phyloP scores from a whole-genome alignment of 495 filamentous ascomycete species.

The Penicillium parvum region DNA sequence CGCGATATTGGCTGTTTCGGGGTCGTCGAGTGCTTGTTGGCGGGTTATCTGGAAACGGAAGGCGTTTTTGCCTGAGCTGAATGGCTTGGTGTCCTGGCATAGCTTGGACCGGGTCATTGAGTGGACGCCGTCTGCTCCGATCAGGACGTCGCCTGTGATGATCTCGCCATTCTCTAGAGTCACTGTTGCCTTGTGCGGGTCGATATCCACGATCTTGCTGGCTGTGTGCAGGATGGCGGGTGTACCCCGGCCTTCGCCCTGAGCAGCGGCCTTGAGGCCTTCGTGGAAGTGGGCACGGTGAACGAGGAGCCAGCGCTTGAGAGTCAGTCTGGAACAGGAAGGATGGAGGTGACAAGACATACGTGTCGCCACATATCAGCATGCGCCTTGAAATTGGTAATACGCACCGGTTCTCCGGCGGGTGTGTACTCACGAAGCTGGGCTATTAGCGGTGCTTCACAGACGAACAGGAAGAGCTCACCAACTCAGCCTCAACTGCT shows the following conservation, averaged over 20 bases:
- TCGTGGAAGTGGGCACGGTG: conserved; percentile 50
- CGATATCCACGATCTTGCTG: conserved; percentile 41
- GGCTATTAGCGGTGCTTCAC: neutral
- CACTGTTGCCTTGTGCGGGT: conserved; percentile 38
- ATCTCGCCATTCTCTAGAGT: conserved; percentile 33
- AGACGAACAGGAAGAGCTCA: conserved; percentile 2
- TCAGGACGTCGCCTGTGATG: conserved; percentile 37
- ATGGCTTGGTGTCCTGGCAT: conserved; percentile 29
- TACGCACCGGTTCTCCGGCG: conserved; percentile 30
- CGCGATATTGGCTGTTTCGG: conserved; percentile 39
- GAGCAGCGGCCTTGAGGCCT: conserved; percentile 41
- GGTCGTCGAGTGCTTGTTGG: conserved; percentile 40
- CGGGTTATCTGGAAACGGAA: conserved; percentile 57
- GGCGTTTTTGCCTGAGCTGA: conserved; percentile 51
- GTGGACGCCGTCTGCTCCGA: conserved; percentile 49
- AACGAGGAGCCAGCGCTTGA: conserved; percentile 47
- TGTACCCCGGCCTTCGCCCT: conserved; percentile 31
- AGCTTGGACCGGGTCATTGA: conserved; percentile 39
- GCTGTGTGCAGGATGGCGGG: conserved; percentile 40
- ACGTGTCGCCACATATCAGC: conserved; percentile 38
- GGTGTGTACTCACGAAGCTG: conserved; percentile 32
- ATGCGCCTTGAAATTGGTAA: conserved; percentile 28
- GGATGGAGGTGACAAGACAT: conserved; percentile 2
- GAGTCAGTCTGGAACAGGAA: neutral
- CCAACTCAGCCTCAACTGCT: conserved; percentile 32